Conservation (phyloP, 768 basidiomycete species). For the Tylopilus intermedius region DNA sequence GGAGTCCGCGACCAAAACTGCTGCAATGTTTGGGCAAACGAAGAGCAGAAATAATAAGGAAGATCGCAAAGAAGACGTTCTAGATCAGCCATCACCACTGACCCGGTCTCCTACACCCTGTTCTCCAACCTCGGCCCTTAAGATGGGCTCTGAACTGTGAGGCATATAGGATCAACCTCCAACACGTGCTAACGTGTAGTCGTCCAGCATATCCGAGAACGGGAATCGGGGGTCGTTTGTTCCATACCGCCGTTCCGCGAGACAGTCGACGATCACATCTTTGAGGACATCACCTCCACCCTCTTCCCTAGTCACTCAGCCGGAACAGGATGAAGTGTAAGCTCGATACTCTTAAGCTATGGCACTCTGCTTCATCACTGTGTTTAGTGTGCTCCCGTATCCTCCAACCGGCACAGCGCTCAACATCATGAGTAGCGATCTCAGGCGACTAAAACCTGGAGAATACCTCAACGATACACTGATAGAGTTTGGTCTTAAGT, state of each 20-base stretch:
- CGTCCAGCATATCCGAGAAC: constrained; percentile 10
- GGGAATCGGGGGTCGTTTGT: constrained; percentile 2
- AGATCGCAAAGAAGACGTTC: not conserved
- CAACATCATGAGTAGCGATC: constrained; percentile 76
- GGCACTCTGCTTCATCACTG: constrained; percentile 4
- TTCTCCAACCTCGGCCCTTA: constrained; percentile 18
- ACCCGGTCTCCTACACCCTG: constrained; percentile 15
- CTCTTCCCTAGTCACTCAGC: constrained; percentile 20
- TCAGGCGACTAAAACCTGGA: constrained; percentile 64
- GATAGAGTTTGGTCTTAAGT: constrained; percentile 96
- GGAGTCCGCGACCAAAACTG: not conserved
- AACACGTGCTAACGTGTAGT: not conserved
- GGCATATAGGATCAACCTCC: not conserved
- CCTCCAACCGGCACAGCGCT: constrained; percentile 67
- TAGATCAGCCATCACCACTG: not conserved
- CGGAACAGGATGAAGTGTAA: constrained; percentile 69
- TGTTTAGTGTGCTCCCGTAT: constrained; percentile 65
- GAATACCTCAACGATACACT: constrained; percentile 95
- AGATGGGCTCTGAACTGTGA: constrained; percentile 14
- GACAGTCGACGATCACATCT: constrained; percentile 29
- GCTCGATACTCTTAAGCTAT: constrained; percentile 10
- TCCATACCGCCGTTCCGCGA: constrained; percentile 32
- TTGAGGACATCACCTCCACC: constrained; percentile 25
- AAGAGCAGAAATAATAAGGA: constrained; percentile 1
- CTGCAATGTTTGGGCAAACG: constrained; percentile 17